phyloP scores from a whole-genome alignment of 1,284 basidiomycete species.

The Tylopilus sp. region DNA sequence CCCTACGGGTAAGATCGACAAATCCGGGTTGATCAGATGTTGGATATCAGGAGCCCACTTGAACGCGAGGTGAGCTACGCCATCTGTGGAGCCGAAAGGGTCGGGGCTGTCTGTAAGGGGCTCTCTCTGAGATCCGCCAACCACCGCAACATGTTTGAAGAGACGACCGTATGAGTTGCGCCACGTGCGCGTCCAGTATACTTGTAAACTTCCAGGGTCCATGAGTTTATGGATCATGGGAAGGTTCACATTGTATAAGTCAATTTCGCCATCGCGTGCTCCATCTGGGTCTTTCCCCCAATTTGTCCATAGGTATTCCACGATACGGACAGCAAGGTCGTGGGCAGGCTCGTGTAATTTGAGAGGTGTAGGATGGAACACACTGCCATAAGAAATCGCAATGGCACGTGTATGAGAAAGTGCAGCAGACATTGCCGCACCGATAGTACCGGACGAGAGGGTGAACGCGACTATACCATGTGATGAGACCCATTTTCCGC shows the following conservation, averaged over 20 bases:
- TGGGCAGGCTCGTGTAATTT: slow-evolving; percentile 69
- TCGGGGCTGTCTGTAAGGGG: slow-evolving; percentile 45
- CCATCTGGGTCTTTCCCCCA: slow-evolving; percentile 73
- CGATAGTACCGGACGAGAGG: slow-evolving; percentile 87
- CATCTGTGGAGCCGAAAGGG: slow-evolving; percentile 21
- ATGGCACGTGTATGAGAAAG: slow-evolving; percentile 71
- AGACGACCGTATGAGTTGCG: slow-evolving; percentile 73
- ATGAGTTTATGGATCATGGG: slow-evolving; percentile 68
- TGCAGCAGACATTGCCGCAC: slow-evolving; percentile 81
- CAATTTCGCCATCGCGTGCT: slow-evolving; percentile 63
- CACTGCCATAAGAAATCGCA: slow-evolving; percentile 82
- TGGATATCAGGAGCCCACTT: slow-evolving; percentile 80
- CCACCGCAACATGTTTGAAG: slow-evolving; percentile 53
- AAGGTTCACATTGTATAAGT: slow-evolving; percentile 81
- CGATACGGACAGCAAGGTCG: slow-evolving; percentile 62
- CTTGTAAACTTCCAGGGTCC: slow-evolving; percentile 52
- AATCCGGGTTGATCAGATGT: slow-evolving; percentile 62
- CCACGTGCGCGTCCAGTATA: slow-evolving; percentile 78
- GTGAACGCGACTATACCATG: slow-evolving; percentile 70
- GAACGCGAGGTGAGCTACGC: slow-evolving; percentile 54
- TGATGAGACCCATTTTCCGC: slow-evolving; percentile 5
- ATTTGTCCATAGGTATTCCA: slow-evolving; percentile 71
- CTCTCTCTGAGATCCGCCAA: slow-evolving; percentile 20
- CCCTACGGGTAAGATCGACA: slow-evolving; percentile 63
- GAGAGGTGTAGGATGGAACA: slow-evolving; percentile 67